Percentiles rank a stretch among this genome's conserved stretches.
phyloP scores from a whole-genome alignment of 768 basidiomycete genomes.

The Artomyces pyxidatus region DNA sequence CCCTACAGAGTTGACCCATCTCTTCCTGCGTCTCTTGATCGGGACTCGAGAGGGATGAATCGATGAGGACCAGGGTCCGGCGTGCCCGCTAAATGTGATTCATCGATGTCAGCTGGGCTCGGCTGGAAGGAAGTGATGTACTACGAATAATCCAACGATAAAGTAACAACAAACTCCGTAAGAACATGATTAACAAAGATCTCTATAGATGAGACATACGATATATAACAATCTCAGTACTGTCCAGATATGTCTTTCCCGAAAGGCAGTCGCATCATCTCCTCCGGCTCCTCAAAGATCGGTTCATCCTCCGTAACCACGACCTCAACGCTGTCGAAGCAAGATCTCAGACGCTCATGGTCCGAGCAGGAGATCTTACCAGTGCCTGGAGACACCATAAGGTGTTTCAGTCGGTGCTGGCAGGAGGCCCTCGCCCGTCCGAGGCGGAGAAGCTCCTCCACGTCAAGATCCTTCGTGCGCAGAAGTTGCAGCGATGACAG shows the following conservation, averaged over 20 bases:
- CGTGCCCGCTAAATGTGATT: too few relatives aligned
- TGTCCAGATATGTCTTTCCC: conserved; percentile 7
- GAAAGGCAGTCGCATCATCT: conserved; percentile 14
- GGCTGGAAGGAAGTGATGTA: too few relatives aligned
- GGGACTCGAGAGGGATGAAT: too few relatives aligned
- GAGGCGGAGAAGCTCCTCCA: conserved; percentile 4
- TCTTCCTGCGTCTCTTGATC: too few relatives aligned
- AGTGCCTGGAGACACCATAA: conserved; percentile 6
- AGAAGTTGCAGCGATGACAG: conserved; percentile 5
- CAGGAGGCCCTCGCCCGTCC: background rate
- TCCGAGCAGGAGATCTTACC: background rate
- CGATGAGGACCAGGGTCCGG: too few relatives aligned
- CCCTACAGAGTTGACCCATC: too few relatives aligned
- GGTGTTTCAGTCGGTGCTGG: background rate
- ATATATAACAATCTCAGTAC: too few relatives aligned
- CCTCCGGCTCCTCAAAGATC: conserved; percentile 11
- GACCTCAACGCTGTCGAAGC: background rate
- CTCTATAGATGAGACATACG: too few relatives aligned
- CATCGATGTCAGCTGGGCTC: too few relatives aligned
- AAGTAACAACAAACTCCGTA: too few relatives aligned
- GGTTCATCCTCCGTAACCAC: background rate
- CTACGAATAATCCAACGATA: too few relatives aligned
- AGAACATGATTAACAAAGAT: too few relatives aligned
- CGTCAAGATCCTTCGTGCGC: conserved; percentile 8
- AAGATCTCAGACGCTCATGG: background rate